Conservation (phyloP, 176 grass and related monocot genomes). For the Aegilops sharonensis region DNA sequence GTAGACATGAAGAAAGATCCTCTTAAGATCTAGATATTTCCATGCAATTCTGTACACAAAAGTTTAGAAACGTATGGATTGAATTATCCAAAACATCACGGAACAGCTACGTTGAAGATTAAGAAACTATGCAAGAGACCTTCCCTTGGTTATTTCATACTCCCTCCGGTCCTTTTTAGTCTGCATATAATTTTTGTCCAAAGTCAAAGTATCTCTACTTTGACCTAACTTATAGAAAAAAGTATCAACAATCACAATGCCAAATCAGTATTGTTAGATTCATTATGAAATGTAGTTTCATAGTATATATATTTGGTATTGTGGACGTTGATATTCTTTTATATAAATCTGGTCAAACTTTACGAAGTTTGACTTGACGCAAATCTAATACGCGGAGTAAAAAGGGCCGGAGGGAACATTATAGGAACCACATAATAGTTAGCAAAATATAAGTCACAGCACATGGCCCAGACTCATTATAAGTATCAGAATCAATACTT, state of each 20-base stretch:
- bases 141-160: conserved; percentile 5
- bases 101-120: background rate
- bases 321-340: too few species aligned
- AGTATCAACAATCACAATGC: too few species aligned
- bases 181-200: too few species aligned
- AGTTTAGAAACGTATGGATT: background rate
- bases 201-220: too few species aligned
- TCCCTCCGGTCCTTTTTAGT: too few species aligned
- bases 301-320: too few species aligned
- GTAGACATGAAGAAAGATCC: conserved; percentile 28
- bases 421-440: background rate
- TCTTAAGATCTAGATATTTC: conserved; percentile 15
- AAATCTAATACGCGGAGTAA: too few species aligned
- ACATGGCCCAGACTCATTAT: background rate
- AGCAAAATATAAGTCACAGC: background rate
- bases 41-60: background rate
- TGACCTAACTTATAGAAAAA: too few species aligned
- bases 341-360: too few species aligned
- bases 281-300: too few species aligned
- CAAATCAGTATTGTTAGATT: too few species aligned
- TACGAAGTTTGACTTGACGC: too few species aligned
- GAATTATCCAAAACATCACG: conserved; percentile 4
- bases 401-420: background rate
- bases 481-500: background rate
- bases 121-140: background rate